These are phyloP conservation scores for Aspergillus aculeatinus DNA, from an alignment of 2,329 filamentous ascomycete genomes.

Conservation along the genomic window DNA sequence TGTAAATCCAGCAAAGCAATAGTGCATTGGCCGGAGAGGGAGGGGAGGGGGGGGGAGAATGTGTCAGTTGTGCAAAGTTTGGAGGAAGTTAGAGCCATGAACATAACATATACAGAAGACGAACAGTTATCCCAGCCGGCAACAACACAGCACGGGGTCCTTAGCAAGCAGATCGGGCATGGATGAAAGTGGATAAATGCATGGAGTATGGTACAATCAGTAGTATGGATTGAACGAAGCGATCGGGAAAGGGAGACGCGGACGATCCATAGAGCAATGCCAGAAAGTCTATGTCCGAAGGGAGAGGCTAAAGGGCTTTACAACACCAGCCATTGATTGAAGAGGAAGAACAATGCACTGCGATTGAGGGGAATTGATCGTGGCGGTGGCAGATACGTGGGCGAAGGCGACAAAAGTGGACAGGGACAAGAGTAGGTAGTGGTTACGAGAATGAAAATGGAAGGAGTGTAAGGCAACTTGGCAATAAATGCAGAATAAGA, in stretches of 20 bases:
- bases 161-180: not conserved
- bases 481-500: too few species aligned
- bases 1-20: not conserved
- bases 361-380: not conserved
- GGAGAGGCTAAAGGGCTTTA: not conserved
- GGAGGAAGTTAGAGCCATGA: not conserved
- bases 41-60: conserved; percentile 1
- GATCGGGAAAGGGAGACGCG: not conserved
- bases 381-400: not conserved
- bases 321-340: not conserved
- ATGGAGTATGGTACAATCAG: not conserved
- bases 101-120: not conserved
- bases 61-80: conserved; percentile 1
- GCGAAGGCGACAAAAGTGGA: not conserved
- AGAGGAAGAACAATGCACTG: not conserved
- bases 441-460: not conserved
- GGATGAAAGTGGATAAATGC: not conserved
- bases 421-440: not conserved
- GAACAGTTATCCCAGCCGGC: not conserved
- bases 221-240: not conserved
- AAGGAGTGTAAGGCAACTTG: too few species aligned
- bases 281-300: not conserved
- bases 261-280: not conserved
- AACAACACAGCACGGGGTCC: not conserved
- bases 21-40: not conserved